Percentiles rank a stretch among this genome's conserved stretches.
These are phyloP conservation scores for Lepidium sativum DNA, from an alignment of 345 rosid genomes.

Conservation along the genomic window DNA sequence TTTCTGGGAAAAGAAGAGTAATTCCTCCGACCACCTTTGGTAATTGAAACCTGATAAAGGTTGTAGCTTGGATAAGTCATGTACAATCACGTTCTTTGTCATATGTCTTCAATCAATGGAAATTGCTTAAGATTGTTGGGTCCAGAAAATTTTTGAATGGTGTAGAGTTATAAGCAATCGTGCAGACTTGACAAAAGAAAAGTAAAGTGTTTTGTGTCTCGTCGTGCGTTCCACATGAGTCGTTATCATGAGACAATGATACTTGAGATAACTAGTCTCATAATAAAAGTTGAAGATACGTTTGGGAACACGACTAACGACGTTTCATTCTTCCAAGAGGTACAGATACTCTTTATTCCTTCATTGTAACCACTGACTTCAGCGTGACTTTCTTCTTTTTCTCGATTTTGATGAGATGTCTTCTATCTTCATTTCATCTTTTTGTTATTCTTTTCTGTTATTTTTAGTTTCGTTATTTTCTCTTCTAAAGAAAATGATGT, in stretches of 20 bases:
- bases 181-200: not conserved
- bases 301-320: not conserved
- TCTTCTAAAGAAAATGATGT: not conserved
- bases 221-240: slow-evolving; percentile 13
- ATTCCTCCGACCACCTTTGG: too few species aligned
- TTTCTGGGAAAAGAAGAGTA: too few species aligned
- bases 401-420: not conserved
- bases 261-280: too few species aligned
- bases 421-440: not conserved
- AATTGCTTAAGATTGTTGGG: too few species aligned
- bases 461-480: not conserved
- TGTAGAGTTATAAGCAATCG: too few species aligned
- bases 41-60: too few species aligned
- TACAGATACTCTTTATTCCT: not conserved
- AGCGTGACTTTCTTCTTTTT: slow-evolving; percentile 5
- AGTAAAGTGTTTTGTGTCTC: not conserved
- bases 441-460: too few species aligned
- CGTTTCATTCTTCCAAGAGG: slow-evolving; percentile 18
- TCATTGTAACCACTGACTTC: slow-evolving; percentile 12
- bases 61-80: too few species aligned
- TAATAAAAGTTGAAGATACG: not conserved
- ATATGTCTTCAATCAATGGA: too few species aligned
- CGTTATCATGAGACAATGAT: not conserved
- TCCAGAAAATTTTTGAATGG: too few species aligned
- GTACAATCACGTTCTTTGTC: too few species aligned